Evolutionary conservation across 768 basidiomycete genomes (phyloP).

Genomic region (Auricularia heimuer): DNA sequence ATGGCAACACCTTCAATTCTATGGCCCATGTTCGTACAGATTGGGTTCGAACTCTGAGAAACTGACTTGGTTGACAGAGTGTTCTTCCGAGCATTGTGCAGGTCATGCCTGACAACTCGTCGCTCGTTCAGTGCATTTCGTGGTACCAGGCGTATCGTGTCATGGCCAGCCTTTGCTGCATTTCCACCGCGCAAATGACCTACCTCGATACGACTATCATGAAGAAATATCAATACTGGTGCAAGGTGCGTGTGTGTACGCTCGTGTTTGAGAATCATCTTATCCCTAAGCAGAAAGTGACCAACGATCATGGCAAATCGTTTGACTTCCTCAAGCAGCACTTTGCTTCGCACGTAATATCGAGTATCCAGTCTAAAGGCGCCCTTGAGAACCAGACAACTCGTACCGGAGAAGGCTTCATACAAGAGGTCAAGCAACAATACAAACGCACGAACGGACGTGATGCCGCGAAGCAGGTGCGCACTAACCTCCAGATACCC

Average conservation of each 20-base stretch:
- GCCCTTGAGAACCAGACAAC: constrained; percentile 22
- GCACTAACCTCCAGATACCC: not conserved
- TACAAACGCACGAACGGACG: constrained; percentile 22
- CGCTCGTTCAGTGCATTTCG: constrained; percentile 19
- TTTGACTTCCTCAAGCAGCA: constrained; percentile 25
- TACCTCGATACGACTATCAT: not conserved
- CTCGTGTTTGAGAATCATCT: not conserved
- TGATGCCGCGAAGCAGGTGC: constrained; percentile 21
- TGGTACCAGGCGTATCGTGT: constrained; percentile 15
- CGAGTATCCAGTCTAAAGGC: constrained; percentile 19
- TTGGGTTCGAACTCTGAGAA: not conserved
- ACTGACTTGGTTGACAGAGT: constrained; percentile 13
- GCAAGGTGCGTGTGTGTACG: not conserved
- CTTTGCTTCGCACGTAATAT: constrained; percentile 13
- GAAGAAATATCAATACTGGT: not conserved
- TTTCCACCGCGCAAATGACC: constrained; percentile 17
- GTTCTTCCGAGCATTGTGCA: constrained; percentile 21
- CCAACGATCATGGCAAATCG: constrained; percentile 16
- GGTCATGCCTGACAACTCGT: constrained; percentile 18
- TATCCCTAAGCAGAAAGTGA: constrained; percentile 10
- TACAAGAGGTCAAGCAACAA: constrained; percentile 21
- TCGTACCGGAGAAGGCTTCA: constrained; percentile 22
- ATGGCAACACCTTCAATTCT: constrained; percentile 18
- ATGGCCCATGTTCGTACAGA: constrained; percentile 14
- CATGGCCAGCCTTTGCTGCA: constrained; percentile 19